Evolutionary conservation across 306 rosid genomes (phyloP), one percentile per base, ranked within the genome.

Genomic region (Phaseolus lunatus): DNA sequence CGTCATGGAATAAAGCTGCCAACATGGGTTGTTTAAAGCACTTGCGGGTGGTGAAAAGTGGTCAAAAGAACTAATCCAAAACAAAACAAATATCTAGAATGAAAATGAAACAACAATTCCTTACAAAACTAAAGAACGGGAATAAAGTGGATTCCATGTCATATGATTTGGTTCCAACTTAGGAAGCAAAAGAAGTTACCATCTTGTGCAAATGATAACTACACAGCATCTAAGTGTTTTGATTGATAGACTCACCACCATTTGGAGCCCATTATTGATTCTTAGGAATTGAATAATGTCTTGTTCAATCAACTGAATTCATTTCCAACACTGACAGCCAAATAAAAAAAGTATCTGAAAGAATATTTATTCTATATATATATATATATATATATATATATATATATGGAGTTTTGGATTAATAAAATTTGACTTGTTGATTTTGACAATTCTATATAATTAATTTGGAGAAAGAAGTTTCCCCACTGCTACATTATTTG

Each of bases 131-230:
- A 24, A 57, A 57, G 35, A 49, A 10, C 1, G 8, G 13, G 67
- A 72, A 56, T 48, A 76, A 76, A 76, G 64, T 22, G 63, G 16
- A 48, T 31, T 29, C 14, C 43, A 63, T 64, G 65, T 48, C 23
- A 23, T 75, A 23, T 75, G 27, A 43, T 23, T 15, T 23, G 41
- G 41, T 56, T 35, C n/a, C 44, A 26, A 14, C 57, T 15, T n/a
- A 13, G 9, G 66, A 37, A 37, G 43, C 43, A 37, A 37, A 37
- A 37, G 43, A 2, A 8, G 43, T 37, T 37, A 8, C 11, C 43
- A 37, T 37, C 43, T 7, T 9, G 0, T 37, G 11, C 11, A 37
- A 37, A 7, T 39, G 44, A 39, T 8, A 2, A 2, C 44, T 13
- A 9, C 2, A 39, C 3, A 12, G 15, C 19, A 57, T 57, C 18